Conservation (phyloP, 1,139 yeast species). For the Geotrichum siamense region DNA sequence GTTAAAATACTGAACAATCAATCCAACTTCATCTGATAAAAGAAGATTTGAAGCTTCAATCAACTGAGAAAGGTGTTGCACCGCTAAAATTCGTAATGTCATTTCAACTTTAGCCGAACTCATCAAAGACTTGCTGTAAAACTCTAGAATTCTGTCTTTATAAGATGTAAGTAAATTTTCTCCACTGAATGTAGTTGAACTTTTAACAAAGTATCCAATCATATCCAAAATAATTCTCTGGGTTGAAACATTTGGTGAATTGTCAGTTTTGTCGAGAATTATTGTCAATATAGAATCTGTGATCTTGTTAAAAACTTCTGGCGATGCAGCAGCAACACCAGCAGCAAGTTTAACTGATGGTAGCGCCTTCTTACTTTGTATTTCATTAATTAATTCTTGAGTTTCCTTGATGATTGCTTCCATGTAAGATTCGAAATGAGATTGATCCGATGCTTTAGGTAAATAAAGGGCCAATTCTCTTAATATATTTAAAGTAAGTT, state of each 20-base stretch:
- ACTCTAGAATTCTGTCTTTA: constrained; percentile 61
- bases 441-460: constrained; percentile 20
- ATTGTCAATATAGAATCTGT: constrained; percentile 37
- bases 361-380: constrained; percentile 20
- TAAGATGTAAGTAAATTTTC: constrained; percentile 37
- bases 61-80: constrained; percentile 55
- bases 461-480: constrained; percentile 39
- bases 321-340: constrained; percentile 44
- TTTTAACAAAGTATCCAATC: constrained; percentile 41
- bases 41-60: constrained; percentile 44
- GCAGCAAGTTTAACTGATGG: constrained; percentile 39
- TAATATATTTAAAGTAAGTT: constrained; percentile 46
- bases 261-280: constrained; percentile 31
- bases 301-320: constrained; percentile 42
- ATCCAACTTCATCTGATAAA: constrained; percentile 47
- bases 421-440: constrained; percentile 24
- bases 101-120: constrained; percentile 60
- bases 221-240: constrained; percentile 57
- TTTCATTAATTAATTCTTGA: constrained; percentile 41
- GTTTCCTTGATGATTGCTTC: constrained; percentile 47
- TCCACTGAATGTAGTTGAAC: constrained; percentile 25
- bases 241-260: constrained; percentile 42
- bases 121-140: constrained; percentile 59
- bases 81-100: constrained; percentile 57
- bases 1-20: constrained; percentile 60